Evolutionary conservation across 495 filamentous ascomycete genomes (phyloP), one percentile per base, ranked within the genome.

Genomic region (Cercophora samala): DNA sequence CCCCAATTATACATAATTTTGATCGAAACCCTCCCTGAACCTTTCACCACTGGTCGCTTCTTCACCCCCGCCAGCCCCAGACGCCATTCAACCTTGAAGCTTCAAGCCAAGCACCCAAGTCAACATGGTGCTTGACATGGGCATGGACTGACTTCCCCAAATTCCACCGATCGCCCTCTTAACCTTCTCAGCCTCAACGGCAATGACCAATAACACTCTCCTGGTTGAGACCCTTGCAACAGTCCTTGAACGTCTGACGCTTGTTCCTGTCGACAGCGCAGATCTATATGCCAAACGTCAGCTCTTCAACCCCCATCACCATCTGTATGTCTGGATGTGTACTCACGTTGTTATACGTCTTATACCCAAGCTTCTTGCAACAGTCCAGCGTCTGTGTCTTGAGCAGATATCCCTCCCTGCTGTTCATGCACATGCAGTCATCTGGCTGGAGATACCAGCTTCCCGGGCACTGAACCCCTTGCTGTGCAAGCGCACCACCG

Each of bases 361-460:
- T 73, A 32, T 76, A 76, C 0, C 71, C 68, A 32, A 69, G 62
- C 0, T 19, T 24, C 23, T 61, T 71, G 68, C 74, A 76, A 60
- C 70, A 72, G 1, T 19, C 56, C 25, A 55, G 26, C 0, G 74
- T 76, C 46, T 76, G 72, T 0, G 26, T 58, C 54, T 69, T 71
- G n/a, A 75, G 52, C 52, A 76, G 60, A 9, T 46, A 26, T 2
- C 74, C 74, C 25, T 73, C 66, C 37, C 62, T 68, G 65, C 72
- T 75, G 9, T 68, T 69, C 75, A 77, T 77, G 64, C 75, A 77
- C 21, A 77, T 77, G 64, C 75, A 77, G 68, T 77, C 75, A 67
- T 74, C 66, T 0, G 72, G 68, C 22, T 70, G 60, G 46, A 77
- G 70, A 53, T 71, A 72, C 75, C 75, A 77, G 29, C 69, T 66